These are phyloP conservation scores for Suhomyces maxii DNA, from an alignment of 1,139 yeast species.

Conservation along the genomic window DNA sequence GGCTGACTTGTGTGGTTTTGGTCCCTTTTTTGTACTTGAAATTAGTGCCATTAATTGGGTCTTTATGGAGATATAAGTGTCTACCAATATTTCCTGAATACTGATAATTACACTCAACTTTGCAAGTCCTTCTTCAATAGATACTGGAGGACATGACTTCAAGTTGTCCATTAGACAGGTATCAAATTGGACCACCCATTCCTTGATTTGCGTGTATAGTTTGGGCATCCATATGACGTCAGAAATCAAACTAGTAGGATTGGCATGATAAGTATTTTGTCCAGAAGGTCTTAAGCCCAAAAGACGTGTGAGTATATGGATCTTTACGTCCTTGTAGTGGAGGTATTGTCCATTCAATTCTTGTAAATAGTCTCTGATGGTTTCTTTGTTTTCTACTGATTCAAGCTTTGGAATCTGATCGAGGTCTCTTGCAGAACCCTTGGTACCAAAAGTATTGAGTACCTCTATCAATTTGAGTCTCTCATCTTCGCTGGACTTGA, in stretches of 20 bases:
- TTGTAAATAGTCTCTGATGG: slow-evolving; percentile 28
- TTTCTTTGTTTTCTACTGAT: slow-evolving; percentile 18
- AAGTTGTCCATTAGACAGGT: slow-evolving; percentile 14
- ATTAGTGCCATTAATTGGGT: slow-evolving; percentile 22
- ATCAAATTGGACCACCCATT: slow-evolving; percentile 41
- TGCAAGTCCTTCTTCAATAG: not conserved
- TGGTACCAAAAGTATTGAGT: slow-evolving; percentile 36
- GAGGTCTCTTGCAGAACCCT: slow-evolving; percentile 13
- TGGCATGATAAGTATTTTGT: not conserved
- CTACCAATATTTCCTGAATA: slow-evolving; percentile 59
- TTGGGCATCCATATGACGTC: slow-evolving; percentile 29
- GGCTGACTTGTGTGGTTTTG: slow-evolving; percentile 23
- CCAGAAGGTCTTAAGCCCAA: slow-evolving; percentile 20
- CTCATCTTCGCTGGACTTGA: slow-evolving; percentile 29
- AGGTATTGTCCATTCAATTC: slow-evolving; percentile 27
- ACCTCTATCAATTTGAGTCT: slow-evolving; percentile 39
- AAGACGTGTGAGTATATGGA: slow-evolving; percentile 38
- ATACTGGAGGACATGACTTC: not conserved
- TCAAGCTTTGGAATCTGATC: slow-evolving; percentile 14
- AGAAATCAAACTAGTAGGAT: slow-evolving; percentile 20
- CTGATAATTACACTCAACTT: slow-evolving; percentile 24
- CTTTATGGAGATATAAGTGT: slow-evolving; percentile 40
- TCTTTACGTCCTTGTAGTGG: slow-evolving; percentile 52
- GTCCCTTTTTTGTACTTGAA: slow-evolving; percentile 19
- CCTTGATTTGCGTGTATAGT: slow-evolving; percentile 25